Evolutionary conservation across 345 rosid species (phyloP), one percentile per base, ranked within the genome.

Genomic region (Jatropha curcas): DNA sequence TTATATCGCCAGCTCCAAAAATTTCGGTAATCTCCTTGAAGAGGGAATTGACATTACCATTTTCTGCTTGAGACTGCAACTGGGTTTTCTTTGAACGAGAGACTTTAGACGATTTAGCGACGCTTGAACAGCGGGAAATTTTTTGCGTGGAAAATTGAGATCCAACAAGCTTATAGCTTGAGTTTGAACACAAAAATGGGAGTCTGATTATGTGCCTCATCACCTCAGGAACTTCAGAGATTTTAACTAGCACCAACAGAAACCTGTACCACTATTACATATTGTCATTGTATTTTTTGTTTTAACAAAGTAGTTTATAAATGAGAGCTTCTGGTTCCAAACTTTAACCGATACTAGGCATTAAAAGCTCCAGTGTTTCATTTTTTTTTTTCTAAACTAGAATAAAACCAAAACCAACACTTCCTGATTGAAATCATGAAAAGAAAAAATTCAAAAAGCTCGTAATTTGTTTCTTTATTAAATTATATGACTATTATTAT

Each of bases 11-110:
- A 17, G 77, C 61, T 20, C 97, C 93, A 35, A 87, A 60, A 74
- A 91, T 85, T 4, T 80, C 82, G 12, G 88, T 77, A 24, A 93
- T 91, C 57, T 89, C 88, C 50, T 73, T 79, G 61, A 93, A 86
- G 62, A 91, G 89, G 0, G 97, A 82, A 25, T 79, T 55, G 25
- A 75, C 31, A 24, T 70, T 9, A 37, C 68, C 27, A 20, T 77
- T 60, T 76, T 84, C 90, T 24, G 81, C 31, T 71, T 58, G 84
- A 74, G 31, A 72, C 68, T 91, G 78, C 64, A 65, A 53, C 19
- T 67, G 74, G 28, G 57, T 33, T 46, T 72, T 70, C 52, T 55
- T 51, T 13, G 73, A 65, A 59, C 39, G 84, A 56, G 77, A 65
- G 55, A 35, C 67, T 71, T 79, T 80, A 1, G 84, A 82, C 33